Conservation (phyloP, 805 yeast species). For the Candida arabinofermentans region DNA sequence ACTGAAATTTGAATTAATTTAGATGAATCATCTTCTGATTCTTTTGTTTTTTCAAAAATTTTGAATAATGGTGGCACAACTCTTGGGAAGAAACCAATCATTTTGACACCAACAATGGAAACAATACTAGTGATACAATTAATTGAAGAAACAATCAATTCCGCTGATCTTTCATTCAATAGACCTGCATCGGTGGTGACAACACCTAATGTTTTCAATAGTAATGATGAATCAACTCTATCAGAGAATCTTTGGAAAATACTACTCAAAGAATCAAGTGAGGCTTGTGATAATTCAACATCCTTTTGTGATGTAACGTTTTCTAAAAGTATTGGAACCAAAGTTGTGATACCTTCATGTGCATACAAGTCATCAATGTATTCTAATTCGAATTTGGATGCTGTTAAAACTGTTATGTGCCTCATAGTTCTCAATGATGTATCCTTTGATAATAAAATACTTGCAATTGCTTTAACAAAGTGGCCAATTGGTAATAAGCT, state of each 20-base stretch:
- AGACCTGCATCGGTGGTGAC: slow-evolving; percentile 52
- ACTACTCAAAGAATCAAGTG: slow-evolving; percentile 62
- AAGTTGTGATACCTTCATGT: slow-evolving; percentile 44
- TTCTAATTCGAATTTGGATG: slow-evolving; percentile 68
- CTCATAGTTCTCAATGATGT: slow-evolving; percentile 49
- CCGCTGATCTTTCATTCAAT: slow-evolving; percentile 43
- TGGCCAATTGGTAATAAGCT: slow-evolving; percentile 71
- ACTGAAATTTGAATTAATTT: slow-evolving; percentile 63
- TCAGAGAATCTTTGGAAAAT: slow-evolving; percentile 62
- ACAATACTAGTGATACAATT: slow-evolving; percentile 68
- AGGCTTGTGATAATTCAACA: slow-evolving; percentile 58
- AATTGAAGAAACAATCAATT: slow-evolving; percentile 67
- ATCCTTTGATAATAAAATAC: slow-evolving; percentile 34
- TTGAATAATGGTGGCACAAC: slow-evolving; percentile 71
- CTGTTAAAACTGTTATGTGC: slow-evolving; percentile 59
- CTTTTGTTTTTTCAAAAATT: slow-evolving; percentile 45
- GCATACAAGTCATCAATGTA: slow-evolving; percentile 46
- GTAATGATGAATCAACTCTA: slow-evolving; percentile 40
- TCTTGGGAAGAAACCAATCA: slow-evolving; percentile 80
- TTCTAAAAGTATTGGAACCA: slow-evolving; percentile 46
- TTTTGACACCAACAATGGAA: slow-evolving; percentile 76
- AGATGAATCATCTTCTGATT: slow-evolving; percentile 20
- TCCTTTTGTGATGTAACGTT: slow-evolving; percentile 36
- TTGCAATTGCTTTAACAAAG: slow-evolving; percentile 59
- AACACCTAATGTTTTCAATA: slow-evolving; percentile 46